Base-by-base conservation (phyloP, 768 basidiomycete genomes). In the Podaxis mareebaensis region DNA sequence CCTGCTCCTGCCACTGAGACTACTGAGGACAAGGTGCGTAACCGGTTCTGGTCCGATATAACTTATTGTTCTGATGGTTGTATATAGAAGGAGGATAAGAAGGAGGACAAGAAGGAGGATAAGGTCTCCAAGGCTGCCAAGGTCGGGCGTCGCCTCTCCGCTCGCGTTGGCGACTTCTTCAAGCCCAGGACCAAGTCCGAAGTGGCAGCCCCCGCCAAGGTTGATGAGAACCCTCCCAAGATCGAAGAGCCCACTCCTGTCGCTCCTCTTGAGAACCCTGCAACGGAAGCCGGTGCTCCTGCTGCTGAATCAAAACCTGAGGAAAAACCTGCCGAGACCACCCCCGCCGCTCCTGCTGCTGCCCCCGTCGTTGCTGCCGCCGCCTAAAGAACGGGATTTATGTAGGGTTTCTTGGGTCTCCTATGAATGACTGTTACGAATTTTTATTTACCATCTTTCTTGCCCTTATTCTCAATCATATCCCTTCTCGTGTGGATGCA, bases 181-280 rank as follows among this genome's bases (percentile, higher is more conserved):
- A 93, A 89, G 82, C 54, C 82, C 60, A 91, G 84, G 80, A 78
- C 81, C 72, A 91, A 86, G 78, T 68, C 77, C 13, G 89, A 91
- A 71, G 84, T 86, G 39, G 71, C 81, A 11, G 72, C 87, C 5
- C 86, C 93, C 61, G 82, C 92, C 52, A 95, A 93, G 83, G 91
- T 95, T 62, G 90, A 93, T 66, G 92, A 94, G 80, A 82, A 92
- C 74, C 92, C 94, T 42, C 93, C 94, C 67, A 87, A 88, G 81
- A 91, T 95, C 68, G 94, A 93, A 55, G 87, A 92, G 78, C 92
- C 91, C 54, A 70, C 83, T 33, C 90, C 90, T 11, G 85, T 95
- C 66, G 92, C 91, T 60, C 93, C 94, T 63, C 81, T 96, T 67
- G 92, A 93, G 79, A 84, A 91, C 74, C 88, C 91, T 40, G 88